Evolutionary conservation across 2,329 filamentous ascomycete species (phyloP).

Genomic region (Simplicillium aogashimaense): DNA sequence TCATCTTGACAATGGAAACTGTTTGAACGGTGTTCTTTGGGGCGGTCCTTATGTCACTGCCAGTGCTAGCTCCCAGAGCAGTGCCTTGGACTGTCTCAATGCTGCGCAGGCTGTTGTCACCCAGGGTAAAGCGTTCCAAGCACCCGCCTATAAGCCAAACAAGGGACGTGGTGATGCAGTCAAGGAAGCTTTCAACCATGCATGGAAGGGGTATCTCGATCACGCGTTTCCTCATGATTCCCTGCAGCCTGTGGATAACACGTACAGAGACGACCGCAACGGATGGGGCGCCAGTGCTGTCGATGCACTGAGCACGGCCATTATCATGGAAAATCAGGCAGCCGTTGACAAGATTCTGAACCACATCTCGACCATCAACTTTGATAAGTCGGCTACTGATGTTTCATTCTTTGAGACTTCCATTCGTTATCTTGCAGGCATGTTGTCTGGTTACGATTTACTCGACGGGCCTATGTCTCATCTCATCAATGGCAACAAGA

Average conservation of each 20-base stretch:
- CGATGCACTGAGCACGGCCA: constrained; percentile 66
- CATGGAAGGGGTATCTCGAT: constrained; percentile 60
- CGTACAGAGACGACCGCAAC: constrained; percentile 57
- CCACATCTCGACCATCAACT: constrained; percentile 59
- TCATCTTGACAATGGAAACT: neutral
- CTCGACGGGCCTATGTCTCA: constrained; percentile 51
- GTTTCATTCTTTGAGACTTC: constrained; percentile 79
- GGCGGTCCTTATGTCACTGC: constrained; percentile 3
- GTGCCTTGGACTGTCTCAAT: constrained; percentile 2
- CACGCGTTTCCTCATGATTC: constrained; percentile 68
- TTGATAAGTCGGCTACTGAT: constrained; percentile 26
- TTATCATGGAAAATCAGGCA: constrained; percentile 60
- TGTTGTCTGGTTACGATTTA: constrained; percentile 66
- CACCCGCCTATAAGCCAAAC: constrained; percentile 4
- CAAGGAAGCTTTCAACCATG: constrained; percentile 54
- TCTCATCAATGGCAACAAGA: constrained; percentile 25
- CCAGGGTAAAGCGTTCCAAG: neutral
- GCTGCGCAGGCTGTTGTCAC: constrained; percentile 1
- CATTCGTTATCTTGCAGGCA: constrained; percentile 69
- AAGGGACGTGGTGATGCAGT: constrained; percentile 44
- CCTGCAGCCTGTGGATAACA: constrained; percentile 56
- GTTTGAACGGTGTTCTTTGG: constrained; percentile 3
- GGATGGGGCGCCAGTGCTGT: constrained; percentile 73
- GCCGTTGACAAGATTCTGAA: constrained; percentile 59
- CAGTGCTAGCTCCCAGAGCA: constrained; percentile 1